Conservation (phyloP, 148 eudicot species). For the Chenopodium formosanum region DNA sequence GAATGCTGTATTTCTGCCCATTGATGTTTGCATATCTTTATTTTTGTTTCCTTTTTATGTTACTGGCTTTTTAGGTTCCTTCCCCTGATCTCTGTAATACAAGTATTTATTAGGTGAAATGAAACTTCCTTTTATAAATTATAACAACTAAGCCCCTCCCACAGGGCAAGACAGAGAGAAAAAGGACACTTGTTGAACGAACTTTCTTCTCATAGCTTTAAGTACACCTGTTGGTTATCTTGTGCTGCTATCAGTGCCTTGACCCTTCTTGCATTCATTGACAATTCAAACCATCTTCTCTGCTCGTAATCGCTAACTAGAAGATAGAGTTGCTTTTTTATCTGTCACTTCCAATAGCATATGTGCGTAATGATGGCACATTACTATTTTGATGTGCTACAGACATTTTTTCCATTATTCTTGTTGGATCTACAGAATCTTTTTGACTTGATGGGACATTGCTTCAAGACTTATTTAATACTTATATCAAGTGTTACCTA, state of each 20-base stretch:
- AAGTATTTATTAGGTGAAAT: background rate
- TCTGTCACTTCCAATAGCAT: too few relatives aligned
- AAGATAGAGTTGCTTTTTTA: background rate
- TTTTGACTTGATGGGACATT: background rate
- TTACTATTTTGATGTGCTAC: background rate
- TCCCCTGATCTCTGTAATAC: background rate
- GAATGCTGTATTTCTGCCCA: background rate
- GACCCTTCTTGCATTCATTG: background rate
- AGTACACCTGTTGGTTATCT: background rate
- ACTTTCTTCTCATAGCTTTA: too few relatives aligned
- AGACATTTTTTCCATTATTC: background rate
- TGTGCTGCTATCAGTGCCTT: background rate
- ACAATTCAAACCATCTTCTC: background rate
- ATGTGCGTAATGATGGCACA: background rate
- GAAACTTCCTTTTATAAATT: background rate
- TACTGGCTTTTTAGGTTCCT: background rate
- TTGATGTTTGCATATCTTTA: background rate
- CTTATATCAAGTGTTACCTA: background rate
- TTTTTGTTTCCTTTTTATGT: background rate
- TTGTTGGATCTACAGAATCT: background rate
- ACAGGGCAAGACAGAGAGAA: background rate
- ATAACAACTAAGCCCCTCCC: background rate
- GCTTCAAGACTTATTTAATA: background rate
- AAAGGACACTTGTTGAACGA: too few relatives aligned
- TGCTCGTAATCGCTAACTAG: background rate